A percentile compares a stretch with the other conserved stretches of the same genome.
Evolutionary conservation across 176 grass and related monocot species (phyloP).

Genomic region (Ensete glaucum): DNA sequence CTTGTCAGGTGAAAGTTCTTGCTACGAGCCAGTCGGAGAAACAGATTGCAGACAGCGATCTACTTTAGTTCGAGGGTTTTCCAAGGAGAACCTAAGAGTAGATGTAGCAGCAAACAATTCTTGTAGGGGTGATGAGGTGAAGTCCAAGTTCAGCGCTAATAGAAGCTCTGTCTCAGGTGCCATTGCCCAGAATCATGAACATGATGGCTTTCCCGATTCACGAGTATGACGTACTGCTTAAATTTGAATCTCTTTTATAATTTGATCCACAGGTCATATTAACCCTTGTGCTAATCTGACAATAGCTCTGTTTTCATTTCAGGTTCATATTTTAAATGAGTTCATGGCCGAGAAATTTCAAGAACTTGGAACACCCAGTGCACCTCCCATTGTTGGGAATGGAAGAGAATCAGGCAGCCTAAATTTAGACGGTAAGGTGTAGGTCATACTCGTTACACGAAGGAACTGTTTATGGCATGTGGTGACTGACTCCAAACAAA

Average conservation of each 20-base stretch:
- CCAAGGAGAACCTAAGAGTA: constrained; percentile 84
- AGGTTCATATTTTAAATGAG: constrained; percentile 38
- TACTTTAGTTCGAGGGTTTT: constrained; percentile 37
- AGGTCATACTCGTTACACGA: not conserved
- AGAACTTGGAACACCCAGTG: constrained; percentile 50
- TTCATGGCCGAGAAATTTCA: constrained; percentile 24
- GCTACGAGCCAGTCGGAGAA: constrained; percentile 7
- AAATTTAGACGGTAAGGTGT: constrained; percentile 28
- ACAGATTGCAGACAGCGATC: constrained; percentile 18
- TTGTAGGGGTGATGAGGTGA: not conserved
- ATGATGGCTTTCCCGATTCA: not conserved
- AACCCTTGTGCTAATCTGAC: not conserved
- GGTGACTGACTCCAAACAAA: not conserved
- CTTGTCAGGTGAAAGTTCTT: constrained; percentile 29
- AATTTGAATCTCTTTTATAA: too few relatives aligned
- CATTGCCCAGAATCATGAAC: not conserved
- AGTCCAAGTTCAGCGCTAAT: not conserved
- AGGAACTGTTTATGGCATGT: not conserved
- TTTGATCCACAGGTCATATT: too few relatives aligned
- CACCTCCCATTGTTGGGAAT: constrained; percentile 62
- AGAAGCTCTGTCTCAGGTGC: not conserved
- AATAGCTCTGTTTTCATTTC: constrained; percentile 11
- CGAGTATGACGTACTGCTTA: constrained; percentile 3
- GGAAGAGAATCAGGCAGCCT: constrained; percentile 27
- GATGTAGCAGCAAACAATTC: constrained; percentile 26